Conservation (phyloP, 306 rosid genomes). For the Citrullus amarus region DNA sequence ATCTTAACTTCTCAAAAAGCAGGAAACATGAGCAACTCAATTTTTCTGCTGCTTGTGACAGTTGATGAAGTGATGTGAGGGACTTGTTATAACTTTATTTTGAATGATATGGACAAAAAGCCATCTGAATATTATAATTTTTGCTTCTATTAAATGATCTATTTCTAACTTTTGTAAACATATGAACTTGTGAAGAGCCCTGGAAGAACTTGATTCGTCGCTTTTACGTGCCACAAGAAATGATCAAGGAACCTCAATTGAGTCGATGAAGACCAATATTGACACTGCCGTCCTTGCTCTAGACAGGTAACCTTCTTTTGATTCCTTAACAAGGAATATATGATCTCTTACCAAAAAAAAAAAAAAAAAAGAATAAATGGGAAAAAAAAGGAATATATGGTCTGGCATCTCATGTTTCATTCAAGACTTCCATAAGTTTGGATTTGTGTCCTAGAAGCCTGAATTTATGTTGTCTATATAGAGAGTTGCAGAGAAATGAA, state of each 20-base stretch:
- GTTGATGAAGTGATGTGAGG: not conserved
- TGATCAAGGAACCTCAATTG: conserved; percentile 60
- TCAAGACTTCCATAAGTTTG: not conserved
- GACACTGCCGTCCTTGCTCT: conserved; percentile 40
- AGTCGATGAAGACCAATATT: conserved; percentile 62
- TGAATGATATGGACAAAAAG: not conserved
- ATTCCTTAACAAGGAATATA: not conserved
- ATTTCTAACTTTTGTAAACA: conserved; percentile 2
- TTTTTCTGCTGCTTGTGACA: not conserved
- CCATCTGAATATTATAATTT: conserved; percentile 6
- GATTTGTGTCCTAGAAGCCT: not conserved
- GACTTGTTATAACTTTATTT: not conserved
- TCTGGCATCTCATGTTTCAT: not conserved
- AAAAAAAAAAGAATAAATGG: too few species aligned
- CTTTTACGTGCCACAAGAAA: conserved; percentile 76
- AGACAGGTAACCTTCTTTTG: conserved; percentile 41
- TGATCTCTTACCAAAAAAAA: too few species aligned
- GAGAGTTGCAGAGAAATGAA: not conserved
- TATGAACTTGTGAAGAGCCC: conserved; percentile 37
- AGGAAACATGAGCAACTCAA: not conserved
- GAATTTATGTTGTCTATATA: not conserved
- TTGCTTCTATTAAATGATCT: not conserved
- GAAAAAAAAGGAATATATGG: not conserved
- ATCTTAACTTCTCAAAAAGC: not conserved
- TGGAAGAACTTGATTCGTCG: conserved; percentile 79